phyloP scores from a whole-genome alignment of 2,329 filamentous ascomycete species.

The Xylaria sp. region DNA sequence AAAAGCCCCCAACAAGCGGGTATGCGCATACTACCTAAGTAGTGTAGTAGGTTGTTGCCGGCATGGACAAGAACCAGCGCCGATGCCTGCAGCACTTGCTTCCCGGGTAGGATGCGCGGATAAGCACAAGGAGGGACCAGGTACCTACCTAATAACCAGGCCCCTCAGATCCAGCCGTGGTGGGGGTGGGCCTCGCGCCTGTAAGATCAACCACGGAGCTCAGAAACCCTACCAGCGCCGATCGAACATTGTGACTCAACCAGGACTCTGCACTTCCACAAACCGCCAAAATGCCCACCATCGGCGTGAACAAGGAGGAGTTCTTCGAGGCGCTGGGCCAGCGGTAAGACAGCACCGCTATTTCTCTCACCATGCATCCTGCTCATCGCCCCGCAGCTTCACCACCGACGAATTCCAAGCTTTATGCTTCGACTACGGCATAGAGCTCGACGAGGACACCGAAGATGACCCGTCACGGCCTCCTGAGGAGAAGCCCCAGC shows the following conservation, averaged over 20 bases:
- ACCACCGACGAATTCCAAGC: conserved; percentile 96
- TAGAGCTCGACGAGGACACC: conserved; percentile 97
- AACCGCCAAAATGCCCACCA: conserved; percentile 80
- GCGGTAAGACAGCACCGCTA: conserved; percentile 60
- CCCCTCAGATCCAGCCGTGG: conserved; percentile 12
- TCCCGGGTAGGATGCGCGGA: neutral
- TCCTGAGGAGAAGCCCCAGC: conserved; percentile 25
- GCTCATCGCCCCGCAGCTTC: conserved; percentile 59
- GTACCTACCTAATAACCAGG: neutral
- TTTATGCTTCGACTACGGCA: conserved; percentile 97
- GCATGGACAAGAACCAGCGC: conserved; percentile 1
- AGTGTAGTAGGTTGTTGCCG: too few species aligned
- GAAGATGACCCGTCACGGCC: conserved; percentile 65
- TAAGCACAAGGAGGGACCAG: conserved; percentile 2
- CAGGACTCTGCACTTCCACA: conserved; percentile 1
- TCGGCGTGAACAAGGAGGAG: conserved; percentile 92
- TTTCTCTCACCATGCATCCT: conserved; percentile 17
- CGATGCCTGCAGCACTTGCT: conserved; percentile 1
- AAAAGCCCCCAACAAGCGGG: neutral
- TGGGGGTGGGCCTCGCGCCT: conserved; percentile 20
- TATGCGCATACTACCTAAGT: too few species aligned
- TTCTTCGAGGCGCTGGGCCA: conserved; percentile 92
- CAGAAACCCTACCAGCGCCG: neutral
- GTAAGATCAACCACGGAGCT: neutral
- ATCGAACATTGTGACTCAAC: conserved; percentile 24